Percentiles rank a stretch among this genome's conserved stretches.
phyloP scores from a whole-genome alignment of 2,329 filamentous ascomycete genomes.

The Ilyonectria sp. region DNA sequence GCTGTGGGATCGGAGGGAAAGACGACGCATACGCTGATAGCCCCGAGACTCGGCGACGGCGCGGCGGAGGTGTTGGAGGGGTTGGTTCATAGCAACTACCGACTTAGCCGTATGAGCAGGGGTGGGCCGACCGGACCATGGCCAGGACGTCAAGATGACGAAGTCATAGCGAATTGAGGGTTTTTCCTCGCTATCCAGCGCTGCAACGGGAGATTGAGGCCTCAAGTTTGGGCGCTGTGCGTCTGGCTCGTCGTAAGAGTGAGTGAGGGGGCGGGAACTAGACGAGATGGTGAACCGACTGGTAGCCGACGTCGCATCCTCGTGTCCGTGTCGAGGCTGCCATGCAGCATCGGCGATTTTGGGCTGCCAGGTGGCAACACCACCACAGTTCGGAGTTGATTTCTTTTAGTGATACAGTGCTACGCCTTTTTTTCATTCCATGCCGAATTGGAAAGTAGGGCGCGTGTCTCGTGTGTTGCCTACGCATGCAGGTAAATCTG shows the following conservation, averaged over 20 bases:
- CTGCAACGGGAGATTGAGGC: slow-evolving; percentile 5
- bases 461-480: background rate
- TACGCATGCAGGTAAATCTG: background rate
- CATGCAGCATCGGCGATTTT: slow-evolving; percentile 31
- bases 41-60: background rate
- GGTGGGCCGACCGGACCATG: background rate
- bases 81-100: slow-evolving; percentile 4
- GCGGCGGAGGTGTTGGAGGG: background rate
- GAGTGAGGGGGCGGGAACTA: slow-evolving; percentile 4
- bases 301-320: slow-evolving; percentile 43
- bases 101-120: background rate
- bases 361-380: slow-evolving; percentile 36
- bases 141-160: slow-evolving; percentile 28
- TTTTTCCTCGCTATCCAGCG: slow-evolving; percentile 8
- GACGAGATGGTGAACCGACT: slow-evolving; percentile 19
- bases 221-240: slow-evolving; percentile 20
- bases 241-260: background rate
- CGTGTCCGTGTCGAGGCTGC: slow-evolving; percentile 21
- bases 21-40: slow-evolving; percentile 3
- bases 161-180: background rate
- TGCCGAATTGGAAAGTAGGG: slow-evolving; percentile 1
- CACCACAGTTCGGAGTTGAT: slow-evolving; percentile 23
- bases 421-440: background rate
- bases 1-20: slow-evolving; percentile 11
- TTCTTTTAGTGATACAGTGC: background rate